Base-by-base conservation (phyloP, 2,329 filamentous ascomycete genomes). In the Fusarium tanahbumbuense region DNA sequence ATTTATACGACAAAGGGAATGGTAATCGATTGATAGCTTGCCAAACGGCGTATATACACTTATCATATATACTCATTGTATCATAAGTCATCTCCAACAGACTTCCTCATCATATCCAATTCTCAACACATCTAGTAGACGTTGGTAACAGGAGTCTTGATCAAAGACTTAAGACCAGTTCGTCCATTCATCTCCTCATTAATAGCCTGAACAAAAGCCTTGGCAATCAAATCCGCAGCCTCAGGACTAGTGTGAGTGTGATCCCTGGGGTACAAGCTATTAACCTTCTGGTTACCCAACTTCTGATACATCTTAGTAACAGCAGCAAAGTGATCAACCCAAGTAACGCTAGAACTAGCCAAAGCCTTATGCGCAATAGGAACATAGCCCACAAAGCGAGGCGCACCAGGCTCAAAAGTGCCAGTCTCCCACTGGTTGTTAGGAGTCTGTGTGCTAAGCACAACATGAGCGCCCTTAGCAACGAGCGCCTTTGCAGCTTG, bases 341-440 rank as follows among this genome's bases (percentile, higher is more conserved):
- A 89, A 11, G 83, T 82, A 4, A 85, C 85, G 11, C 85, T 82
- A 15, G 74, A 56, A 20, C 73, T 75, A 11, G 77, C 79, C 18
- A 83, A 45, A 32, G 81, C 77, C 22, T 77, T 71, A 1, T 76
- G 74, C n/a, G 81, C 80, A 16, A 78, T 78, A 72, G 82, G 78
- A 22, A 85, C 83, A 71, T 89, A 90, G 22, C 80, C 84, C 9
- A 87, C 86, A 68, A 91, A 91, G 12, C 88, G 81, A 27, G 81
- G 80, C 0, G 85, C 79, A 0, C 71, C 72, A 69, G 86, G 86
- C 11, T 72, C 64, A 68, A 84, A 91, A 0, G 71, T 79, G 2
- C 88, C 88, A 1, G 79, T 81, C 71, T 90, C 88, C 84, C 88
- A 91, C 5, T 85, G 83, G 75, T 91, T 91, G 78, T 83, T 79